These are phyloP conservation scores for Rhamnella rubrinervis DNA, from an alignment of 331 rosid species.

Conservation along the genomic window DNA sequence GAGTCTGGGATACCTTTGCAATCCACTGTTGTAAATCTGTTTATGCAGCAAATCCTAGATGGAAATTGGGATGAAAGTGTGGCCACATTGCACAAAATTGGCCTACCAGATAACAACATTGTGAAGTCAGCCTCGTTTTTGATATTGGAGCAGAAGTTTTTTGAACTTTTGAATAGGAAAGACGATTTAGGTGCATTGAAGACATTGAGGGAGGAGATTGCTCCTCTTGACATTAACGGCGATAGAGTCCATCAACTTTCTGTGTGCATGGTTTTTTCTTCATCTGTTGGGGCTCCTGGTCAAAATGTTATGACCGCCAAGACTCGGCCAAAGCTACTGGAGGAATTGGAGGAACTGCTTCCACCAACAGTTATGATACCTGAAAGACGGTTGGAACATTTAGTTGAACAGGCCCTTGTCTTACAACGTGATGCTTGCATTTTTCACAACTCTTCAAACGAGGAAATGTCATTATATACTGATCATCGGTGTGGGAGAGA, in stretches of 20 bases:
- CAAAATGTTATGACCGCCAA: slow-evolving; percentile 35
- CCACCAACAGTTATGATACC: slow-evolving; percentile 92
- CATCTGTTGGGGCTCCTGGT: slow-evolving; percentile 36
- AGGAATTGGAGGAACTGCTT: slow-evolving; percentile 85
- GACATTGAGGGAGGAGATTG: slow-evolving; percentile 81
- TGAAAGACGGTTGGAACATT: slow-evolving; percentile 87
- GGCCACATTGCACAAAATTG: slow-evolving; percentile 60
- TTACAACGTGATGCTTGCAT: slow-evolving; percentile 86
- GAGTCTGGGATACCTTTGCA: slow-evolving; percentile 90
- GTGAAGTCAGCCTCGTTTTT: slow-evolving; percentile 71
- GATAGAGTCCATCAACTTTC: slow-evolving; percentile 82
- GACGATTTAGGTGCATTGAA: slow-evolving; percentile 81
- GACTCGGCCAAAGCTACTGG: slow-evolving; percentile 71
- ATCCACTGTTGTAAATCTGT: slow-evolving; percentile 60
- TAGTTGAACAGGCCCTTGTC: slow-evolving; percentile 93
- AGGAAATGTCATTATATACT: slow-evolving; percentile 80
- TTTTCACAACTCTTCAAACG: slow-evolving; percentile 84
- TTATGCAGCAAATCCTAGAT: slow-evolving; percentile 78
- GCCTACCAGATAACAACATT: slow-evolving; percentile 57
- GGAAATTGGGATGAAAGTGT: slow-evolving; percentile 90
- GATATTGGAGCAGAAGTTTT: slow-evolving; percentile 83
- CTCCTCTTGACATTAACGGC: slow-evolving; percentile 59
- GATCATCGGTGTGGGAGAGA: slow-evolving; percentile 91
- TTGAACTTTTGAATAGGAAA: slow-evolving; percentile 69
- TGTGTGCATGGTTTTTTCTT: slow-evolving; percentile 62